phyloP scores from a whole-genome alignment of 148 eudicot species.

The Rhododendron kiyosumense region DNA sequence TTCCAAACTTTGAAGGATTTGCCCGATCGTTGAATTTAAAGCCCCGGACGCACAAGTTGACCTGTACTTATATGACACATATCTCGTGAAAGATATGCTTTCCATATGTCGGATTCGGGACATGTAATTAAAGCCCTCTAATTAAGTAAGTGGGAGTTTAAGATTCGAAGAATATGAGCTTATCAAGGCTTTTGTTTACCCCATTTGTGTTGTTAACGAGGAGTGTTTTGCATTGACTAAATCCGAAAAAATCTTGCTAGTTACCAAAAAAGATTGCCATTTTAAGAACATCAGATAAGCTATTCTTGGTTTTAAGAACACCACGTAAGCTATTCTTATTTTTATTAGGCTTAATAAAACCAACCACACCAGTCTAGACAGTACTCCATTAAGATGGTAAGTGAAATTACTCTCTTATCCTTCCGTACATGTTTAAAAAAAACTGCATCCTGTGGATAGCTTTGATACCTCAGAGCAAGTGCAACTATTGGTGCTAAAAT shows the following conservation, averaged over 20 bases:
- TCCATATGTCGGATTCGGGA: neutral
- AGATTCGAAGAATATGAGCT: neutral
- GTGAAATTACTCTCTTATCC: no score
- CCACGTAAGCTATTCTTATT: no score
- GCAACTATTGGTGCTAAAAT: no score
- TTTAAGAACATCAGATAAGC: neutral
- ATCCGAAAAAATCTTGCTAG: neutral
- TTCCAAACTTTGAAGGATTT: no score
- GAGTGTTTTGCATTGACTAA: neutral
- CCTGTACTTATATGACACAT: neutral
- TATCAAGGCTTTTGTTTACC: neutral
- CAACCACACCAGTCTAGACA: neutral
- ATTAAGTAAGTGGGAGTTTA: neutral
- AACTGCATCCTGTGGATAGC: no score
- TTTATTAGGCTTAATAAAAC: neutral
- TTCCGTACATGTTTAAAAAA: no score
- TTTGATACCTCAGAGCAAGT: no score
- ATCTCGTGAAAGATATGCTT: neutral
- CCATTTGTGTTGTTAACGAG: neutral
- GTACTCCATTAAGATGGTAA: no score
- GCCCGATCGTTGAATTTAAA: no score
- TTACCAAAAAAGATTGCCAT: neutral
- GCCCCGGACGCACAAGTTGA: no score
- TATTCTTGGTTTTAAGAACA: neutral
- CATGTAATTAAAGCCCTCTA: neutral